Evolutionary conservation across 768 basidiomycete species (phyloP).

Genomic region (Russula sp.): DNA sequence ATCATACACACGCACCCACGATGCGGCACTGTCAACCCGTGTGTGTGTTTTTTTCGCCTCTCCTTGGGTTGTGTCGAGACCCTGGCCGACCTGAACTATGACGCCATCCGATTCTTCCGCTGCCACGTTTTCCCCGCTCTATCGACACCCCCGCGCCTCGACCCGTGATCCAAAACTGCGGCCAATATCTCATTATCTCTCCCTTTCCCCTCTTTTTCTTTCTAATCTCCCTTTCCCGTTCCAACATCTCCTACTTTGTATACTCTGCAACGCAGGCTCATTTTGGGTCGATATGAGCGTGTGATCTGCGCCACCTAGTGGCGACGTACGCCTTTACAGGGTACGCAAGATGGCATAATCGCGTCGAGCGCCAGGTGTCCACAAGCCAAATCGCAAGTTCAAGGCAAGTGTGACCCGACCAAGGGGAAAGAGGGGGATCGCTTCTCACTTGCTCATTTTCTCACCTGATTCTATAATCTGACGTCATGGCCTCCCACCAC

Average conservation of each 20-base stretch:
- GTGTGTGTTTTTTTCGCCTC: not conserved
- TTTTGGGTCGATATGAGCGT: not conserved
- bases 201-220: not conserved
- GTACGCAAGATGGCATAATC: not conserved
- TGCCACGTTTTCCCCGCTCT: slow-evolving; percentile 13
- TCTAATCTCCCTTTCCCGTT: not conserved
- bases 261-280: not conserved
- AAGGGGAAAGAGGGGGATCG: not conserved
- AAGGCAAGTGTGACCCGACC: not conserved
- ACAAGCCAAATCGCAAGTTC: not conserved
- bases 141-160: slow-evolving; percentile 19
- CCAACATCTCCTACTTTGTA: slow-evolving; percentile 1
- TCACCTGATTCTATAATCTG: not conserved
- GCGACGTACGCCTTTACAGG: not conserved
- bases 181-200: not conserved
- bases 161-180: slow-evolving; percentile 7
- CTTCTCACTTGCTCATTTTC: not conserved
- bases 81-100: not conserved
- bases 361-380: not conserved
- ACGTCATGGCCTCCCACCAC: not conserved
- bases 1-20: not conserved
- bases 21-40: not conserved
- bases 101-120: slow-evolving; percentile 5
- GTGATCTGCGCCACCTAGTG: not conserved
- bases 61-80: not conserved